phyloP scores from a whole-genome alignment of 2,329 filamentous ascomycete species.

The Microcyclosporella mali region DNA sequence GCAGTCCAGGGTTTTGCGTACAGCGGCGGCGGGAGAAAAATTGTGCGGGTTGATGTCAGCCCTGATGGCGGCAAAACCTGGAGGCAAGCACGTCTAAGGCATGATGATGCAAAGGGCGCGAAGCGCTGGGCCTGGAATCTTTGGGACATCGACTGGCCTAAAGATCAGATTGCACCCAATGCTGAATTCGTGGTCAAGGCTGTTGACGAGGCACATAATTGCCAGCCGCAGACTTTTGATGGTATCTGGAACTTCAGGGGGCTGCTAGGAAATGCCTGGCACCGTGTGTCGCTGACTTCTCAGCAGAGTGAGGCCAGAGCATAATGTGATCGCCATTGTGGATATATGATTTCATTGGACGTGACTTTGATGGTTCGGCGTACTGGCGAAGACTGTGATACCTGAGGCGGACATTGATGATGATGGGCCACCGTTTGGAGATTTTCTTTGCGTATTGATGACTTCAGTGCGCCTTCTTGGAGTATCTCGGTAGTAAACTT shows the following conservation, averaged over 20 bases:
- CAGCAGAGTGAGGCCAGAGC: no score
- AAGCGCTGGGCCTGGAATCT: slow-evolving; percentile 59
- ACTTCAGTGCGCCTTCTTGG: no score
- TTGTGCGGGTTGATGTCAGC: slow-evolving; percentile 62
- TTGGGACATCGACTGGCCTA: slow-evolving; percentile 47
- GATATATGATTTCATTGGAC: no score
- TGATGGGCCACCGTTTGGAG: no score
- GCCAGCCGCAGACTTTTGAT: slow-evolving; percentile 56
- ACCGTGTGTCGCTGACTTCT: slow-evolving; percentile 41
- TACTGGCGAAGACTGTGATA: no score
- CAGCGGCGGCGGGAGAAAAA: slow-evolving; percentile 59
- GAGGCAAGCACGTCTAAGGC: slow-evolving; percentile 56
- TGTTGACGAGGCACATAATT: slow-evolving; percentile 60
- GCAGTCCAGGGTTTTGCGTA: slow-evolving; percentile 58
- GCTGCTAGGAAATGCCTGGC: slow-evolving; percentile 63
- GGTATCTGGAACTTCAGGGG: slow-evolving; percentile 59
- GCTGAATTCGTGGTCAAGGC: slow-evolving; percentile 55
- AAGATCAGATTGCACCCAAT: slow-evolving; percentile 36
- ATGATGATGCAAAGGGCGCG: slow-evolving; percentile 44
- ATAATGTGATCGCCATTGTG: no score
- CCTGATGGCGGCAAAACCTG: slow-evolving; percentile 58
- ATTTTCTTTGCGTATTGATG: no score
- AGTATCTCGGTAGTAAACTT: no score
- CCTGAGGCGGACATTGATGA: no score
- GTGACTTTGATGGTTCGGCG: no score